Conservation (phyloP, 371 early-diverging fungal species). For the Lichtheimia hyalospora region DNA sequence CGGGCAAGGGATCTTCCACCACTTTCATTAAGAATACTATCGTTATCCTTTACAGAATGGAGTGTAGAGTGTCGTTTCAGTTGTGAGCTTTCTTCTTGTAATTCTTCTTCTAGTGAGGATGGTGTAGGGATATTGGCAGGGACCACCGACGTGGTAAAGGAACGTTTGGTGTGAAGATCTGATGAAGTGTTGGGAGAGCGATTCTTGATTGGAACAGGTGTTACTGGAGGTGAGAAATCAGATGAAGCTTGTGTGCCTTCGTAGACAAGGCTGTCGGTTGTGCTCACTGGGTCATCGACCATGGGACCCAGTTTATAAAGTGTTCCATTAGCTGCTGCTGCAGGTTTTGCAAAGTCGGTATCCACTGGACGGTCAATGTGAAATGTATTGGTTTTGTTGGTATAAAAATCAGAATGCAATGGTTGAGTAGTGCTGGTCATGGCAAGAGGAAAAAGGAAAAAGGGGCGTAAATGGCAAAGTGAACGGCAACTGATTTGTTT, state of each 20-base stretch:
- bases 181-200: background rate
- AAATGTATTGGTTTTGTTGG: constrained; percentile 2
- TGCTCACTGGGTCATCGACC: constrained; percentile 7
- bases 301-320: constrained; percentile 1
- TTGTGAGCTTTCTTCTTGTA: constrained; percentile 1
- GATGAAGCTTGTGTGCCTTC: constrained; percentile 9
- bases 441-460: background rate
- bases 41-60: constrained; percentile 2
- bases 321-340: constrained; percentile 6
- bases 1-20: constrained; percentile 19
- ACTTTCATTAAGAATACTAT: background rate
- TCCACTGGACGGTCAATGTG: constrained; percentile 5
- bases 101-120: constrained; percentile 4
- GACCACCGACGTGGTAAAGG: constrained; percentile 21
- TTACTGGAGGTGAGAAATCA: constrained; percentile 24
- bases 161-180: constrained; percentile 12
- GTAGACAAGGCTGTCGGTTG: constrained; percentile 9
- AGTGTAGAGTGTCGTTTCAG: constrained; percentile 7
- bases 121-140: constrained; percentile 7
- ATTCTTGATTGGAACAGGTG: constrained; percentile 19
- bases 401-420: constrained; percentile 6
- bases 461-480: background rate
- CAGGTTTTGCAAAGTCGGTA: constrained; percentile 1
- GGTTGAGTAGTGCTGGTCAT: constrained; percentile 1
- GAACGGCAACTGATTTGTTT: no score